Base-by-base conservation (phyloP, 2,329 filamentous ascomycete species). In the Cladosporium oxysporum region DNA sequence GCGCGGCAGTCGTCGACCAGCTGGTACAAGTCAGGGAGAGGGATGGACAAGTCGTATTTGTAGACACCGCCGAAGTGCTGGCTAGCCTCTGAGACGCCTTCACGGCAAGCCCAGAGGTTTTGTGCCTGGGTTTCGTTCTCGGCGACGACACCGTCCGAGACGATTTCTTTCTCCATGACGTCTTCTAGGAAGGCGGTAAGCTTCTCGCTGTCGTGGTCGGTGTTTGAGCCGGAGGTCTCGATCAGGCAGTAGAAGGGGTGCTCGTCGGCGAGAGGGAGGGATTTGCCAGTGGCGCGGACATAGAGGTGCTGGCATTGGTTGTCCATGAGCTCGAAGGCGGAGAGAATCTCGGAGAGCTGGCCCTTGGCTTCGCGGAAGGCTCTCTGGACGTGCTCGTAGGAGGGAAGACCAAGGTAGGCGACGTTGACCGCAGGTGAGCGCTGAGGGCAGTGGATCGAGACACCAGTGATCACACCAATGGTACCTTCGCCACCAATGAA, bases 281-380 rank as follows among this genome's bases (percentile, higher is more conserved):
- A 91, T 75, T 90, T 91, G 29, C 89, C 88, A 12, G 90, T 92
- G 41, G 93, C 90, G 63, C 84, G 81, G 65, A 88, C 84, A 47
- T 96, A 92, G 47, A 97, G 82, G 68, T 88, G 83, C 80, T 98
- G 95, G 69, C 88, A 94, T 69, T 88, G 84, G 21, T 87, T 88
- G 72, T 99, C 95, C 94, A 99, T 99, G 69, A 99, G 84, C 82
- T 99, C 95, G 76, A 99, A 99, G 0, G 95, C 95, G 2, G 94
- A 98, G 5, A 99, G 85, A 72, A 99, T 98, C 80, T 99, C 95
- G 0, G 91, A 92, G 0, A 99, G 87, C 76, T 97, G 91, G 47
- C 84, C 84, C 83, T 97, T 98, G 63, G 95, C 94, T 78, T 94
- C 91, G 55, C 87, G 85, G 84, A 95, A 99, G 1, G 94, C 92